These are phyloP conservation scores for Aspergillus kassunensis DNA, from an alignment of 495 filamentous ascomycete species.

Conservation along the genomic window DNA sequence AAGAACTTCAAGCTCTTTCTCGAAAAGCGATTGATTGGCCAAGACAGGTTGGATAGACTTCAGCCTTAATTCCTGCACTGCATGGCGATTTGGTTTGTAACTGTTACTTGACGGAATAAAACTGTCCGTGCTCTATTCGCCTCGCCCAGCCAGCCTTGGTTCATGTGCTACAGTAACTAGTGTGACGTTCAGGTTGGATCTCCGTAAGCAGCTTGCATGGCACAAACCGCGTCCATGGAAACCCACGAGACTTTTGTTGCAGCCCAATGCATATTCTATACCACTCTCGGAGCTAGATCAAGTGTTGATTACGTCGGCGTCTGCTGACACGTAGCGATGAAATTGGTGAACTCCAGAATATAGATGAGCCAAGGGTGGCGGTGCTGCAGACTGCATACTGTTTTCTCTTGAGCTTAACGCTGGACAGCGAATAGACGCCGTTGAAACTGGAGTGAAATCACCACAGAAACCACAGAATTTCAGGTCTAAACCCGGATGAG, in stretches of 20 bases:
- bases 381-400: slow-evolving; percentile 6
- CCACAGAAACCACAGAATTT: too few species aligned
- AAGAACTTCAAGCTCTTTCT: slow-evolving; percentile 10
- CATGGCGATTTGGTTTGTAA: background rate
- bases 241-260: too few species aligned
- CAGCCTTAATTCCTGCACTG: slow-evolving; percentile 3
- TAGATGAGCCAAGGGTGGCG: slow-evolving; percentile 12
- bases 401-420: slow-evolving; percentile 7
- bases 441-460: too few species aligned
- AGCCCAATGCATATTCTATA: too few species aligned
- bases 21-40: slow-evolving; percentile 31
- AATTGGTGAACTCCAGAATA: background rate
- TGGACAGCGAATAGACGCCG: background rate
- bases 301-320: background rate
- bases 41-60: slow-evolving; percentile 6
- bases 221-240: too few species aligned
- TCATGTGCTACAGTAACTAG: too few species aligned
- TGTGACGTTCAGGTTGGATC: too few species aligned
- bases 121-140: too few species aligned
- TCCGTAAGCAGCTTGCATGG: background rate
- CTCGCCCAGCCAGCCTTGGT: too few species aligned
- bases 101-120: background rate
- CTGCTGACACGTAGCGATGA: background rate
- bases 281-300: too few species aligned
- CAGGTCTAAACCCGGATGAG: background rate